phyloP scores from a whole-genome alignment of 371 early-diverging fungal species.

The Actinomortierella ambigua region DNA sequence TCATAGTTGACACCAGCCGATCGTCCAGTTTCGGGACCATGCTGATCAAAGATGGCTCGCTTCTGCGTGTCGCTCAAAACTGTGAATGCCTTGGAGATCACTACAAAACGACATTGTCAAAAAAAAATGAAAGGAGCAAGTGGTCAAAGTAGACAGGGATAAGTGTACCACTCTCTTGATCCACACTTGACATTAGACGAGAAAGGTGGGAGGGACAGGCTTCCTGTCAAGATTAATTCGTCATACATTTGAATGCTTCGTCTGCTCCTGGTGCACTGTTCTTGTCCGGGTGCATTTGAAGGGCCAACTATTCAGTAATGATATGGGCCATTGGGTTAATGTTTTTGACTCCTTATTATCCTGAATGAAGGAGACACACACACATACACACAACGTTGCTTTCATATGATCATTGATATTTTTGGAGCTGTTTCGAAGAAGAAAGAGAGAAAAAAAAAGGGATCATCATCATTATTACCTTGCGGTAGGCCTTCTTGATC shows the following conservation, averaged over 20 bases:
- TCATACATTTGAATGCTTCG: slow-evolving; percentile 92
- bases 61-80: slow-evolving; percentile 88
- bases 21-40: slow-evolving; percentile 74
- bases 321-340: too few relatives aligned
- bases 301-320: slow-evolving; percentile 72
- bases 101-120: slow-evolving; percentile 27
- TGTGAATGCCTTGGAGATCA: slow-evolving; percentile 90
- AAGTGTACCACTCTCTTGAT: not conserved
- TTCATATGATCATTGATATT: too few relatives aligned
- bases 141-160: slow-evolving; percentile 12
- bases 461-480: slow-evolving; percentile 56
- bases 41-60: slow-evolving; percentile 84
- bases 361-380: not conserved
- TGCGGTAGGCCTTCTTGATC: slow-evolving; percentile 97
- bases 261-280: slow-evolving; percentile 96
- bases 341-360: too few relatives aligned
- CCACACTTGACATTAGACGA: too few relatives aligned
- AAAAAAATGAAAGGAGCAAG: slow-evolving; percentile 1
- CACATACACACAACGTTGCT: too few relatives aligned
- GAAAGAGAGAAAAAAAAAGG: not conserved
- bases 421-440: not conserved
- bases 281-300: slow-evolving; percentile 98
- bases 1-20: slow-evolving; percentile 40
- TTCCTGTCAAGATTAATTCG: not conserved
- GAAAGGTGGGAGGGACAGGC: too few relatives aligned